Conservation (phyloP, 495 filamentous ascomycete genomes). For the Immersiella caudata region DNA sequence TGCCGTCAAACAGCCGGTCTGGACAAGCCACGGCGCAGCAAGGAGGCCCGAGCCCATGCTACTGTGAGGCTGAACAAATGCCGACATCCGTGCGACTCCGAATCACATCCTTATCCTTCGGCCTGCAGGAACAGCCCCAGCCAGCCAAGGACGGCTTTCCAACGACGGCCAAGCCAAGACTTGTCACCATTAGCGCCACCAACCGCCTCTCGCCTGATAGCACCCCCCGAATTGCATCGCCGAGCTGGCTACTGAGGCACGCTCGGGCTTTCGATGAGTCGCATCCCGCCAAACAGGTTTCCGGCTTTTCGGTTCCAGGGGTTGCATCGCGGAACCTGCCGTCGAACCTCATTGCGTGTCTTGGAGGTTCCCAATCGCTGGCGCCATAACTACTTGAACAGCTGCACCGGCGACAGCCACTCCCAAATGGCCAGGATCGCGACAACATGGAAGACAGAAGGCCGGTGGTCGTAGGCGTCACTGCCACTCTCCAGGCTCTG, state of each 20-base stretch:
- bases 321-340: slow-evolving; percentile 3
- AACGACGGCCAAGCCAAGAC: background rate
- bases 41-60: background rate
- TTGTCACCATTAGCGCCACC: slow-evolving; percentile 6
- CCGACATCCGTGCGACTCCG: slow-evolving; percentile 6
- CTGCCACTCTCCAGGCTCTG: slow-evolving; percentile 1
- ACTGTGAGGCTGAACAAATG: slow-evolving; percentile 10
- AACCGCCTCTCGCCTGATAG: background rate
- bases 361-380: background rate
- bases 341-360: background rate
- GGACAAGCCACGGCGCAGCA: background rate
- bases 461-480: slow-evolving; percentile 10
- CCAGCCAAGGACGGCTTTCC: background rate
- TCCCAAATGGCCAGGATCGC: background rate
- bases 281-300: background rate
- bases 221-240: background rate
- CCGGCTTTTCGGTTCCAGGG: background rate
- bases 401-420: background rate
- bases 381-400: background rate
- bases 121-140: background rate
- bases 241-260: background rate
- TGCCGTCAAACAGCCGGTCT: slow-evolving; percentile 4
- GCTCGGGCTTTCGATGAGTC: slow-evolving; percentile 5
- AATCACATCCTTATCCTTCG: slow-evolving; percentile 15
- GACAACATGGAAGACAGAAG: slow-evolving; percentile 16